Evolutionary conservation across 1,284 basidiomycete genomes (phyloP).

Genomic region (Caloboletus inedulis): DNA sequence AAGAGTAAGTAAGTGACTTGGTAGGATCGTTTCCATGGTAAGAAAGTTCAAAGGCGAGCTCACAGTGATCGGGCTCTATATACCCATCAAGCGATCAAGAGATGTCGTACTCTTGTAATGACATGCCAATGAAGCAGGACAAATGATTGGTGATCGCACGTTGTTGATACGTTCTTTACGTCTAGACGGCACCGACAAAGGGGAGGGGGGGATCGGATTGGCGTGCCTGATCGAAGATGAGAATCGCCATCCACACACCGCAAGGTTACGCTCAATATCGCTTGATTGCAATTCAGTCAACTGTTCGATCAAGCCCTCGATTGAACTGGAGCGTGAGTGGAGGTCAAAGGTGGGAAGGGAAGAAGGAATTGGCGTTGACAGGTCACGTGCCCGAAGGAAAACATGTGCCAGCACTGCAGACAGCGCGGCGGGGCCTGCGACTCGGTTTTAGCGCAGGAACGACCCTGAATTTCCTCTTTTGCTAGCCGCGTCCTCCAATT

Average conservation of each 20-base stretch:
- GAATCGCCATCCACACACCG: conserved; percentile 20
- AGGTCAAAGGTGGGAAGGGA: not conserved
- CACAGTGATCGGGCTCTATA: conserved; percentile 19
- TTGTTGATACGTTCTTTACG: conserved; percentile 31
- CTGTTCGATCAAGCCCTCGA: conserved; percentile 4
- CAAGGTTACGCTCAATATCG: conserved; percentile 23
- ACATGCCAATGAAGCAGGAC: conserved; percentile 19
- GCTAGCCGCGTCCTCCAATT: not conserved
- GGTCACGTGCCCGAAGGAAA: conserved; percentile 25
- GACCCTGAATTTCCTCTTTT: not conserved
- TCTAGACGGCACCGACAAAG: conserved; percentile 35
- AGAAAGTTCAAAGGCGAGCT: conserved; percentile 22
- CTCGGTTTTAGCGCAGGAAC: conserved; percentile 3
- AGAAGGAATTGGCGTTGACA: conserved; percentile 4
- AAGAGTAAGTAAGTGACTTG: conserved; percentile 6
- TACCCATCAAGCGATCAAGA: conserved; percentile 27
- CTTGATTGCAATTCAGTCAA: conserved; percentile 14
- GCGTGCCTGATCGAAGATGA: conserved; percentile 32
- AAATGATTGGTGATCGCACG: conserved; percentile 27
- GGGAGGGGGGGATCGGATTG: conserved; percentile 18
- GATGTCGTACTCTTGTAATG: conserved; percentile 24
- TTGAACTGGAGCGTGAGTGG: conserved; percentile 10
- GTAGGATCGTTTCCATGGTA: conserved; percentile 31
- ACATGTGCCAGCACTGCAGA: conserved; percentile 2
- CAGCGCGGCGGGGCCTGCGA: not conserved